These are phyloP conservation scores for Pelargonium fulgidum DNA, from an alignment of 441 rosid species.

Conservation along the genomic window DNA sequence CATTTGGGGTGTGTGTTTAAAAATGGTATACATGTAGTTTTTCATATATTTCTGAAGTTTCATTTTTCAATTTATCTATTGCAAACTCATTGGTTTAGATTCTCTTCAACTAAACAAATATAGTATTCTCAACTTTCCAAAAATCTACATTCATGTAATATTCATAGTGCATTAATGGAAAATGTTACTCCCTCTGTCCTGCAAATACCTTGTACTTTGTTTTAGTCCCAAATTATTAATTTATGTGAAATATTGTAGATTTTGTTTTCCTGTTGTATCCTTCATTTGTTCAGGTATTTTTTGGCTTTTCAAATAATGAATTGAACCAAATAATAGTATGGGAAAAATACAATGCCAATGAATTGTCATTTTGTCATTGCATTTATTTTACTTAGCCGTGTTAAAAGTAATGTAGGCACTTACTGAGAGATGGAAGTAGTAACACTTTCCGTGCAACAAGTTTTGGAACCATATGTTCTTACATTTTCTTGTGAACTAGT, in stretches of 20 bases:
- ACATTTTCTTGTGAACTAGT: constrained; percentile 1
- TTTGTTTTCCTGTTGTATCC: neutral
- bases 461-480: neutral
- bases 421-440: neutral
- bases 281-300: neutral
- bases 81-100: no score
- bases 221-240: neutral
- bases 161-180: no score
- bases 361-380: neutral
- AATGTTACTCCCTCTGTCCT: neutral
- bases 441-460: neutral
- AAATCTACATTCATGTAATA: no score
- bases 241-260: neutral
- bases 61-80: no score
- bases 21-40: no score
- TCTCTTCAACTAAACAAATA: no score
- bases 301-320: neutral
- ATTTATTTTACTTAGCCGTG: neutral
- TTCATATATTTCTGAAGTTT: no score
- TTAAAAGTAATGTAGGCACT: neutral
- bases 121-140: no score
- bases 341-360: neutral
- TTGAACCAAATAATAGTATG: neutral
- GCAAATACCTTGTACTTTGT: neutral
- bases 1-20: no score